Evolutionary conservation across 1,284 basidiomycete genomes (phyloP), one percentile per base, ranked within the genome.

Genomic region (Chiua sp.): DNA sequence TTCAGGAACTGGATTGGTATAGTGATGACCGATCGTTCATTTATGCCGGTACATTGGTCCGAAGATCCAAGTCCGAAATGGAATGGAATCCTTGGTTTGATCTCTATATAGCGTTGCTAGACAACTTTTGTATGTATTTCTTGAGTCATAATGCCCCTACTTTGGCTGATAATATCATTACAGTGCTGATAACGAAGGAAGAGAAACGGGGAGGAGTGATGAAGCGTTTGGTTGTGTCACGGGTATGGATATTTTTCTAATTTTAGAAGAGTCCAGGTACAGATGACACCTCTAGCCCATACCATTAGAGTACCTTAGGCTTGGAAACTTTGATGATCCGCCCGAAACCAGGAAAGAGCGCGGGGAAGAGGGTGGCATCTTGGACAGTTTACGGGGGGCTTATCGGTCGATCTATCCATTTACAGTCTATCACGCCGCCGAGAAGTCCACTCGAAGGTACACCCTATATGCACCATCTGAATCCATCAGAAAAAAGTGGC

Each of bases 1-100:
- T 56, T 13, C 60, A 94, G 92, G 91, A 94, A 66, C 78, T 95
- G 79, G 91, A 93, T 66, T 76, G 91, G 33, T 88, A 88, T 63
- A 86, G 90, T 62, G 87, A 91, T 51, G 87, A 83, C 54, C 81
- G 93, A 49, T 87, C 87, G n/a, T 72, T 94, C 49, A 79, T 91
- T 11, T 81, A 90, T 73, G 81, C 86, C 7, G 87, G 88, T 7
- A 76, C 81, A 10, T 75, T 91, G 20, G 78, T 78, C 20, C 79
- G 90, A 62, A 78, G 80, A 51, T 79, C 77, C 58, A 80, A 82
- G 55, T 79, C 80, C 0, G 90, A 92, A 22, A 79, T 83, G 59
- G 82, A 83, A 16, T 83, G 87, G 72, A 80, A 82, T 57, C 80
- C 81, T 18, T 93, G 91, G 90, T 78, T 73, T 47, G 90, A 93